These are phyloP conservation scores for Fagopyrum esculentum DNA, from an alignment of 148 eudicot genomes.

Conservation along the genomic window DNA sequence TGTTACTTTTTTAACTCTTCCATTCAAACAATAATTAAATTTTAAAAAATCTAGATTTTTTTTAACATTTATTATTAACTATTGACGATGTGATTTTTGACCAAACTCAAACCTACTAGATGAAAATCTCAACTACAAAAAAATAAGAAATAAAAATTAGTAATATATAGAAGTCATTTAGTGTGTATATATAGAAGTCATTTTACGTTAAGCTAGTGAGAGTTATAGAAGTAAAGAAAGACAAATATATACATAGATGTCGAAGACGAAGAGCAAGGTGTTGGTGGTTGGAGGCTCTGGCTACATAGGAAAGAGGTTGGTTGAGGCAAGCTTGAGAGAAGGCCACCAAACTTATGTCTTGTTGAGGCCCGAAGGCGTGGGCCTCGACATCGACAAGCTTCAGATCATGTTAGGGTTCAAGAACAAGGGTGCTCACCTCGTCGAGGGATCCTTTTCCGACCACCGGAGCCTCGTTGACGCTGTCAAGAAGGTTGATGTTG, in stretches of 20 bases:
- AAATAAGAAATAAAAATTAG: no score
- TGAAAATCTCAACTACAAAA: no score
- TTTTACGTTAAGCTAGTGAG: no score
- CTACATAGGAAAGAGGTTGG: constrained; percentile 2
- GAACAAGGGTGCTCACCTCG: constrained; percentile 6
- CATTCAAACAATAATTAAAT: no score
- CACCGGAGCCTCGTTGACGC: constrained; percentile 2
- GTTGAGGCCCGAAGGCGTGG: not conserved
- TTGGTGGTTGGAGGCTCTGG: constrained; percentile 5
- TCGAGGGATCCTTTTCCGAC: constrained; percentile 6
- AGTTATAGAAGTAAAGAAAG: no score
- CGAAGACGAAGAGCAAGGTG: not conserved
- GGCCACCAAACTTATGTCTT: constrained; percentile 2
- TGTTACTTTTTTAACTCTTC: no score
- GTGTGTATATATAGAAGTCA: no score
- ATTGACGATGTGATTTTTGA: no score
- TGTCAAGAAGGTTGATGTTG: constrained; percentile 1
- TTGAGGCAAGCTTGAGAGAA: not conserved
- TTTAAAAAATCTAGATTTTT: no score
- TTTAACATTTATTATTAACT: no score
- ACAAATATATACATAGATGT: not conserved
- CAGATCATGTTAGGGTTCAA: constrained; percentile 1
- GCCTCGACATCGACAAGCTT: constrained; percentile 6
- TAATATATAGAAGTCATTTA: no score
- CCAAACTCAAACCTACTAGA: no score